These are phyloP conservation scores for Vaucheria bursata DNA, from an alignment of 352 stramenopile genomes.

Conservation along the genomic window DNA sequence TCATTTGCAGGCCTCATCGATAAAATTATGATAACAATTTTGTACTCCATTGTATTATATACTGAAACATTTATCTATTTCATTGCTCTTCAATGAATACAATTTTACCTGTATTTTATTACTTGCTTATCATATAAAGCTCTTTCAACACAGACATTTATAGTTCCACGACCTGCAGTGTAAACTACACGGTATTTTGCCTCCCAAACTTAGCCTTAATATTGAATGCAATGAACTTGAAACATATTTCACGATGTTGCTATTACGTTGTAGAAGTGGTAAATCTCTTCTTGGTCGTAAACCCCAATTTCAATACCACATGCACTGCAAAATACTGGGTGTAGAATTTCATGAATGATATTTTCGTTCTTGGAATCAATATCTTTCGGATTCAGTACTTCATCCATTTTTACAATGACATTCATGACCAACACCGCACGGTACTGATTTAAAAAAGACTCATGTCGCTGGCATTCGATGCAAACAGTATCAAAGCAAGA, in stretches of 20 bases:
- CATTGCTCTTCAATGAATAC: too few relatives aligned
- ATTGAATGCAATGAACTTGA: too few relatives aligned
- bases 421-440: constrained; percentile 35
- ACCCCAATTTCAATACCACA: constrained; percentile 32
- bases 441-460: constrained; percentile 31
- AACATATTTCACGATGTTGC: constrained; percentile 26
- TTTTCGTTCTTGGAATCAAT: not conserved
- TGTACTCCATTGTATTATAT: too few relatives aligned
- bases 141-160: too few relatives aligned
- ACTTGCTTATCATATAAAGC: too few relatives aligned
- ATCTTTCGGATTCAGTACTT: constrained; percentile 14
- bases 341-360: constrained; percentile 7
- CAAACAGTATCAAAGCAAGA: constrained; percentile 40
- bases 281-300: constrained; percentile 36
- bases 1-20: too few relatives aligned
- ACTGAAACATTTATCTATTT: too few relatives aligned
- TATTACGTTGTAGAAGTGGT: constrained; percentile 46
- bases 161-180: too few relatives aligned
- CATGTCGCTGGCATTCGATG: constrained; percentile 41
- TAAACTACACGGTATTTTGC: too few relatives aligned
- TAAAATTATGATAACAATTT: too few relatives aligned
- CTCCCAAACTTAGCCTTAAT: too few relatives aligned
- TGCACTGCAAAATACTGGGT: constrained; percentile 29
- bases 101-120: too few relatives aligned
- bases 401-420: constrained; percentile 9